Conservation (phyloP, 768 basidiomycete species). For the Leccinum obscurum region DNA sequence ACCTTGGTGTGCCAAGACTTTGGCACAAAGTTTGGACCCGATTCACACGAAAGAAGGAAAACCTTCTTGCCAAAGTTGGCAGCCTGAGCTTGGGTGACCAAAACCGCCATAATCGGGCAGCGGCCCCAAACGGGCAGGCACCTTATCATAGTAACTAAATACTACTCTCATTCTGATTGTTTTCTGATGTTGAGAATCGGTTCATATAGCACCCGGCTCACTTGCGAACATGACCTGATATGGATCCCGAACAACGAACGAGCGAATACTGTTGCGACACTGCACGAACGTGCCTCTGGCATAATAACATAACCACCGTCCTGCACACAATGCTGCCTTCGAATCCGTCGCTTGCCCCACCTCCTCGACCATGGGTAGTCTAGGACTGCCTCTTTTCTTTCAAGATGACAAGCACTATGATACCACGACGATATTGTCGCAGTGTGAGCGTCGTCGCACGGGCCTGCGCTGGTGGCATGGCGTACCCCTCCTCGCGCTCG, state of each 20-base stretch:
- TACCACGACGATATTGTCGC: not conserved
- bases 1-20: too few species aligned
- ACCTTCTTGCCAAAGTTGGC: too few species aligned
- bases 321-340: not conserved
- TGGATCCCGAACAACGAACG: not conserved
- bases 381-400: not conserved
- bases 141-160: not conserved
- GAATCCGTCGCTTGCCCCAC: not conserved
- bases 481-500: constrained; percentile 14
- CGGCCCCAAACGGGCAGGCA: not conserved
- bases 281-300: not conserved
- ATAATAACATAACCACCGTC: not conserved
- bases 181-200: too few species aligned
- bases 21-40: too few species aligned
- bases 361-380: not conserved
- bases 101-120: too few species aligned
- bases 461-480: constrained; percentile 3
- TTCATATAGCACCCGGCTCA: not conserved
- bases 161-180: too few species aligned
- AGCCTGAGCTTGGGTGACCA: too few species aligned
- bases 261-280: not conserved
- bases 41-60: too few species aligned
- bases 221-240: not conserved
- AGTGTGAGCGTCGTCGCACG: not conserved
- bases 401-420: not conserved